A percentile compares a stretch with the other conserved stretches of the same genome.
Conservation (phyloP, 495 filamentous ascomycete genomes). For the Neurospora sp. region DNA sequence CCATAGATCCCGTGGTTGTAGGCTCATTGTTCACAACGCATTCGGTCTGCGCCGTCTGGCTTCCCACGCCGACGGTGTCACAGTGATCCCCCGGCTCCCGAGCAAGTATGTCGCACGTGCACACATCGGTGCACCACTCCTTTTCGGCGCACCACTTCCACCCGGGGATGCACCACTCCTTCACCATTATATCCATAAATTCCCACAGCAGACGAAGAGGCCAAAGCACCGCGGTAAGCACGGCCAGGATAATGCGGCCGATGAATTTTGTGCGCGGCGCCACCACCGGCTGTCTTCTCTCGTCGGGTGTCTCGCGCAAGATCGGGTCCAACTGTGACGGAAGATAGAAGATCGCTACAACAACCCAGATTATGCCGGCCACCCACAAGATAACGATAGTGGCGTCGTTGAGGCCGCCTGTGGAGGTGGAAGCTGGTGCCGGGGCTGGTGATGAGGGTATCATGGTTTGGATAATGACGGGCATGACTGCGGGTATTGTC, state of each 20-base stretch:
- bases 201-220: neutral
- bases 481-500: neutral
- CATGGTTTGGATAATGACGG: neutral
- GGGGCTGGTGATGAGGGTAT: neutral
- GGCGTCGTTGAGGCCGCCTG: neutral
- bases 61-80: neutral
- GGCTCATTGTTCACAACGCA: neutral
- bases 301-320: no score
- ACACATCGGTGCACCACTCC: neutral
- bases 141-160: no score
- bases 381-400: fast-evolving
- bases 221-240: neutral
- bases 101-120: neutral
- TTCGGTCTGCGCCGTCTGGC: neutral
- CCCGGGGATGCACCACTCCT: neutral
- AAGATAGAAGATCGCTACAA: neutral
- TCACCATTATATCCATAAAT: neutral
- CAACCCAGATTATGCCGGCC: neutral
- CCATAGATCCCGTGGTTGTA: neutral
- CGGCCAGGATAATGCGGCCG: neutral
- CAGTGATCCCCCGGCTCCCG: neutral
- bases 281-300: no score
- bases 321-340: no score
- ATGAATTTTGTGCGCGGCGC: neutral
- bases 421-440: neutral